Evolutionary conservation across 805 yeast genomes (phyloP).

Genomic region (Metschnikowia anglica): DNA sequence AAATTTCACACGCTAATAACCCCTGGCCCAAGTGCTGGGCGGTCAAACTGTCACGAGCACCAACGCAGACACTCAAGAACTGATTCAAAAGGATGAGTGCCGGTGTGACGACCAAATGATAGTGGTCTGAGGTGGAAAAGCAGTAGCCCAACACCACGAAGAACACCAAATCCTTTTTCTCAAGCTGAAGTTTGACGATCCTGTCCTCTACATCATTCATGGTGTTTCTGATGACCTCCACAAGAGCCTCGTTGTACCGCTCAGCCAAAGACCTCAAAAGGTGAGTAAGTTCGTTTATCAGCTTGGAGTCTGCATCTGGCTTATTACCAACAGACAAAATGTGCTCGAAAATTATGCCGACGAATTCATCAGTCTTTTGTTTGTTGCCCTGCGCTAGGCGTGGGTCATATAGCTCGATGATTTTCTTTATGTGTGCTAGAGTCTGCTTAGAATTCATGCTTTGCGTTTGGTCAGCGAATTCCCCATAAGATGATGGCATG

Average conservation of each 20-base stretch:
- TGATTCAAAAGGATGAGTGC: conserved; percentile 72
- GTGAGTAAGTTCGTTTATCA: conserved; percentile 43
- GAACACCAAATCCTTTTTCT: conserved; percentile 55
- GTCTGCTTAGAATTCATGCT: conserved; percentile 42
- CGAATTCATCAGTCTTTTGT: conserved; percentile 62
- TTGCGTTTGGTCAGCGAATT: conserved; percentile 33
- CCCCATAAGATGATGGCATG: conserved; percentile 34
- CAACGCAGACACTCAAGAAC: conserved; percentile 40
- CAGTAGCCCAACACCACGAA: conserved; percentile 71
- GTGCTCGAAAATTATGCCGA: conserved; percentile 63
- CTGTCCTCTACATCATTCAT: conserved; percentile 56
- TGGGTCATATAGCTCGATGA: conserved; percentile 68
- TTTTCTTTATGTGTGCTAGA: conserved; percentile 48
- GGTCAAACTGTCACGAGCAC: conserved; percentile 23
- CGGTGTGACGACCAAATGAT: conserved; percentile 88
- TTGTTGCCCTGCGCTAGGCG: conserved; percentile 80
- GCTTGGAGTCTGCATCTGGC: conserved; percentile 22
- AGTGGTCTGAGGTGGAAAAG: conserved; percentile 94
- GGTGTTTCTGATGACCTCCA: conserved; percentile 59
- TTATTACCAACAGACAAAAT: conserved; percentile 43
- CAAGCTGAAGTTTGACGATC: conserved; percentile 31
- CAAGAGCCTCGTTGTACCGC: conserved; percentile 61
- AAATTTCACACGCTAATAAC: conserved; percentile 60
- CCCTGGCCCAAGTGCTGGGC: conserved; percentile 54
- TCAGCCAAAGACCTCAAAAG: conserved; percentile 60